Conservation (phyloP, 2,329 filamentous ascomycete genomes). For the Pyrenophora tritici-repentis region DNA sequence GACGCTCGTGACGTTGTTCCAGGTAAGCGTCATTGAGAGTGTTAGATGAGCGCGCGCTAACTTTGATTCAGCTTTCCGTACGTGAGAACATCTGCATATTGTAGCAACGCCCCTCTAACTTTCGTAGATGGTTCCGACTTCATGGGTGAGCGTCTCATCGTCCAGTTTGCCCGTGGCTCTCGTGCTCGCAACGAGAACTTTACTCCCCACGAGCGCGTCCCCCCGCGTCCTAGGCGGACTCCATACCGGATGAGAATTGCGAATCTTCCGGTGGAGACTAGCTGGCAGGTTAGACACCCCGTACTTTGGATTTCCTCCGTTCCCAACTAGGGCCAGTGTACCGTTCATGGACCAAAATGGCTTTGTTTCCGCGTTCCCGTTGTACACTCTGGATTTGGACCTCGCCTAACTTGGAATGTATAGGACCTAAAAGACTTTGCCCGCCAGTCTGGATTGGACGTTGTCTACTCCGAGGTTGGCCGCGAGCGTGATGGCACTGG, state of each 20-base stretch:
- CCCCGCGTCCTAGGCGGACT: slow-evolving; percentile 87
- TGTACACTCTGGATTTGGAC: slow-evolving; percentile 45
- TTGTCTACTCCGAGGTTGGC: slow-evolving; percentile 95
- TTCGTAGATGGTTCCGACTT: slow-evolving; percentile 88
- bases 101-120: slow-evolving; percentile 22
- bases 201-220: slow-evolving; percentile 66
- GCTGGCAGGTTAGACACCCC: slow-evolving; percentile 97
- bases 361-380: slow-evolving; percentile 44
- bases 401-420: slow-evolving; percentile 78
- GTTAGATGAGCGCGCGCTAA: slow-evolving; percentile 28
- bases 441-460: slow-evolving; percentile 92
- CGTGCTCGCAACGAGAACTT: slow-evolving; percentile 67
- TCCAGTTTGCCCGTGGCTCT: slow-evolving; percentile 95
- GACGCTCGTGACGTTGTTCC: slow-evolving; percentile 98
- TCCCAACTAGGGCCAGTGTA: slow-evolving; percentile 43
- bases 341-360: slow-evolving; percentile 47
- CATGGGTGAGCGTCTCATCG: slow-evolving; percentile 95
- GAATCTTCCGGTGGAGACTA: slow-evolving; percentile 96
- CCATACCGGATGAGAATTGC: slow-evolving; percentile 96
- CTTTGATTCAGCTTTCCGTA: slow-evolving; percentile 59
- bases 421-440: slow-evolving; percentile 99
- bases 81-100: slow-evolving; percentile 32
- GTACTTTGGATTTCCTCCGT: slow-evolving; percentile 50
- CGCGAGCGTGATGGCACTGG: slow-evolving; percentile 91
- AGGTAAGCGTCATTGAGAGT: slow-evolving; percentile 65